Base-by-base conservation (phyloP, 192 early-diverging fungal genomes). In the Coemansia sp. region DNA sequence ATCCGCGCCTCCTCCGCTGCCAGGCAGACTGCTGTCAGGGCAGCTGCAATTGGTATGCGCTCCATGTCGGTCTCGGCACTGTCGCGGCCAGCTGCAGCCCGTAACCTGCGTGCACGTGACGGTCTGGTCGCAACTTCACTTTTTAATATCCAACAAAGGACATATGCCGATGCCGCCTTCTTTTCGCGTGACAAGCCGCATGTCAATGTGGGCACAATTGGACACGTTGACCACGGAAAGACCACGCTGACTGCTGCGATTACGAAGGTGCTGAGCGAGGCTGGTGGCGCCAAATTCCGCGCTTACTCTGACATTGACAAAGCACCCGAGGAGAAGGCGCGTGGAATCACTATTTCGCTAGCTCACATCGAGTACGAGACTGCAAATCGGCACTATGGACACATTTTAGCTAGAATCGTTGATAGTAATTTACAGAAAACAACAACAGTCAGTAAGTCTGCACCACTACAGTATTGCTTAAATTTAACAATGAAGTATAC, bases 211-310 rank as follows among this genome's bases (percentile, higher is more conserved):
- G 94, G 94, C 56, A 97, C 94, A 31, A 97, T 98, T 64, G 96
- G 96, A 40, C 96, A 99, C 79, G 94, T 99, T 58, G 94, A 99
- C 72, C 94, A 97, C 85, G 94, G 93, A 51, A 99, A 96, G 84
- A 95, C 96, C 21, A 95, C 96, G 31, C 87, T 97, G 64, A 95
- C 96, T 15, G 96, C 96, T 32, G 96, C 96, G 58, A 98, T 98
- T 68, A 97, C 96, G 51, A 96, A 95, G 80, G 92, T 94, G 27
- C 84, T 97, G 43, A 86, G 88, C 45, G 69, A 79, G 51, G 59
- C 65, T 31, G 92, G 91, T 51, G 82, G 87, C 49, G 92, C 91
- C 19, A 71, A 95, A 80, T 96, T 93, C 85, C 87, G 84, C 67
- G 93, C 91, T 74, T 99, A 99, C 81, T 83, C 85, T 35, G 89